Conservation (phyloP, 176 grass and related monocot species). For the Cymbopogon citratus region DNA sequence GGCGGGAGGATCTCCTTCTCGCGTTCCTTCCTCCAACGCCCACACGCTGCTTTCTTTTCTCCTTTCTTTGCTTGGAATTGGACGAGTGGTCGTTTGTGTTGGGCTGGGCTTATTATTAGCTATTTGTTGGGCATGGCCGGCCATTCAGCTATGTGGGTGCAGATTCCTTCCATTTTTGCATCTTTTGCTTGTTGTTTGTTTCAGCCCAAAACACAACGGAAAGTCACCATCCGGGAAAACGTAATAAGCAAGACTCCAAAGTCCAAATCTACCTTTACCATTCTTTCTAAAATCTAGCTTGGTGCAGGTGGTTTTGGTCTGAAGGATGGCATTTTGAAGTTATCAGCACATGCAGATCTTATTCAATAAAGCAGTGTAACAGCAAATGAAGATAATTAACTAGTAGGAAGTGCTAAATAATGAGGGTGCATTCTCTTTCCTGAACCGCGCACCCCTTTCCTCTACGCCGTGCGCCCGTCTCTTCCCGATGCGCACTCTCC, state of each 20-base stretch:
- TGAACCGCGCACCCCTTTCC: no score
- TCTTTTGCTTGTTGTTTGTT: background rate
- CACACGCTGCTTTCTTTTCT: background rate
- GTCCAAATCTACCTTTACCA: background rate
- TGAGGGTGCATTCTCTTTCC: no score
- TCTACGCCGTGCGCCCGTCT: no score
- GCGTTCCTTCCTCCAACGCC: background rate
- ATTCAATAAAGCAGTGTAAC: no score
- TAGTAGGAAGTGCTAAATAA: no score
- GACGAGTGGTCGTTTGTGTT: background rate
- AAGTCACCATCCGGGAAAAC: background rate
- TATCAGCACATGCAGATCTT: no score
- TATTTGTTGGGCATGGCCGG: no score
- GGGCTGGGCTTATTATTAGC: background rate
- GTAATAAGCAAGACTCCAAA: background rate
- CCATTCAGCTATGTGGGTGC: background rate
- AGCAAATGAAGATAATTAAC: no score
- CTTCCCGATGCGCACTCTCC: no score
- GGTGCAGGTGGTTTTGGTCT: no score
- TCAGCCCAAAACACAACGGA: background rate
- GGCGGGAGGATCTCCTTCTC: constrained; percentile 18
- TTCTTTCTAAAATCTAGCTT: no score
- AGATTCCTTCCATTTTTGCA: background rate
- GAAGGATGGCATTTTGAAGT: no score
- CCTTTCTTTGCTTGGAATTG: background rate